Evolutionary conservation across 2,329 filamentous ascomycete genomes (phyloP).

Genomic region (Polychaeton citri): DNA sequence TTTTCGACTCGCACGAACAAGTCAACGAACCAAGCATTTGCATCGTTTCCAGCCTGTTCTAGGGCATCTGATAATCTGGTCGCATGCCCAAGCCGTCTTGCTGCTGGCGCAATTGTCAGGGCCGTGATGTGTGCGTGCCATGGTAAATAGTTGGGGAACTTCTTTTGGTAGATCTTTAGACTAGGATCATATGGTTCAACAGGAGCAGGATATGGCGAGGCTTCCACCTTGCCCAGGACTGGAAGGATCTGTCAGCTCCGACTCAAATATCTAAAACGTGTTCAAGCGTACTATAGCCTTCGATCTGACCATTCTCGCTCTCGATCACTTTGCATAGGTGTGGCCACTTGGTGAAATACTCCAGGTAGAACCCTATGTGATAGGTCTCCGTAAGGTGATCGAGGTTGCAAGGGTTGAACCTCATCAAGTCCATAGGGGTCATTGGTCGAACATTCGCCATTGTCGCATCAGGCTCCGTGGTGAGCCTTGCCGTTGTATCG

Average conservation of each 20-base stretch:
- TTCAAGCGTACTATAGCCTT: constrained; percentile 86
- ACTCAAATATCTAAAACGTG: constrained; percentile 18
- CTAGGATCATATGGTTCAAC: constrained; percentile 56
- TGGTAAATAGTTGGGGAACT: constrained; percentile 65
- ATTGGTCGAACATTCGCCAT: constrained; percentile 56
- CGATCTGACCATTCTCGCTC: constrained; percentile 64
- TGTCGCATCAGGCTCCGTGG: no score
- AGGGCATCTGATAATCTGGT: constrained; percentile 69
- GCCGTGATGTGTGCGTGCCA: constrained; percentile 98
- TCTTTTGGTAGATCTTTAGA: constrained; percentile 23
- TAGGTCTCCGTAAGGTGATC: constrained; percentile 98
- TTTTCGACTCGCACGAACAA: constrained; percentile 87
- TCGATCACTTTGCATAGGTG: constrained; percentile 87
- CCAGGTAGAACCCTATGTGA: constrained; percentile 86
- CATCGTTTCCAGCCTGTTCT: constrained; percentile 67
- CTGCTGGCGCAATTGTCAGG: constrained; percentile 77
- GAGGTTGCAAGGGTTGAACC: constrained; percentile 87
- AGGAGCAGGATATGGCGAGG: constrained; percentile 57
- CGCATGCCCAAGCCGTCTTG: constrained; percentile 75
- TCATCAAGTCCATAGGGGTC: constrained; percentile 69
- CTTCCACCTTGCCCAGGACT: constrained; percentile 97
- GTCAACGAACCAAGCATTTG: constrained; percentile 89
- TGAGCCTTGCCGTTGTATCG: no score
- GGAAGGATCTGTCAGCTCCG: constrained; percentile 1
- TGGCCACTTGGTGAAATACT: constrained; percentile 93